Percentiles rank a stretch among this genome's conserved stretches.
These are phyloP conservation scores for Pinus tabuliformis DNA, from an alignment of 75 land plant genomes.

Conservation along the genomic window DNA sequence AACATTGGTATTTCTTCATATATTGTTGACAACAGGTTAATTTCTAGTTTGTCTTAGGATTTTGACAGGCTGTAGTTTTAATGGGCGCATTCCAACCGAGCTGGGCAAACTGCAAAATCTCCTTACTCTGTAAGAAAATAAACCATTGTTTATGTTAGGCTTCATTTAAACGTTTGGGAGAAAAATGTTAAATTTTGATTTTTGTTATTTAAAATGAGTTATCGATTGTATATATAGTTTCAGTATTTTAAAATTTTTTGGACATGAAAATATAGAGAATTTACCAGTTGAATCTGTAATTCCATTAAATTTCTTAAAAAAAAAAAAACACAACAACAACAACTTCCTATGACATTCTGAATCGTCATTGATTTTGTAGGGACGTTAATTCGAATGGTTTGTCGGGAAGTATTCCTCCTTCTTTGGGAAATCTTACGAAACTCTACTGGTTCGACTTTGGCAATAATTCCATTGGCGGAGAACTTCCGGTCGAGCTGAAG, in stretches of 20 bases:
- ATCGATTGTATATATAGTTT: no score
- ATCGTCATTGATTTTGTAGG: conserved; percentile 15
- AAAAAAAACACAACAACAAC: no score
- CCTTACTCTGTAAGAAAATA: not conserved
- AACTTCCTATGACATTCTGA: not conserved
- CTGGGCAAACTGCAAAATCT: conserved; percentile 19
- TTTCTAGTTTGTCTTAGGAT: not conserved
- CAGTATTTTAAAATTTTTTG: no score
- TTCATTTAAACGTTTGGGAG: no score
- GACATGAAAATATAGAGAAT: no score
- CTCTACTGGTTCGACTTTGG: conserved; percentile 65
- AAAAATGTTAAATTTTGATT: no score
- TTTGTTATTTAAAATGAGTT: no score
- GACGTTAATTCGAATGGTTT: conserved; percentile 69
- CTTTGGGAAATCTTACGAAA: conserved; percentile 55
- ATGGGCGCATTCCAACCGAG: conserved; percentile 15
- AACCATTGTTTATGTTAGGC: no score
- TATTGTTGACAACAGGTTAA: not conserved
- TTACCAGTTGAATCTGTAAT: no score
- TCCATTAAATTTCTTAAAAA: no score
- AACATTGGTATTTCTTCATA: not conserved
- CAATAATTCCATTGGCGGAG: conserved; percentile 56
- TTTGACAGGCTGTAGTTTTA: conserved; percentile 13
- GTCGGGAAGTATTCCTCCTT: conserved; percentile 54
- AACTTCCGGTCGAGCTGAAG: conserved; percentile 57